Evolutionary conservation across 345 rosid genomes (phyloP).

Genomic region (Gossypium australe): DNA sequence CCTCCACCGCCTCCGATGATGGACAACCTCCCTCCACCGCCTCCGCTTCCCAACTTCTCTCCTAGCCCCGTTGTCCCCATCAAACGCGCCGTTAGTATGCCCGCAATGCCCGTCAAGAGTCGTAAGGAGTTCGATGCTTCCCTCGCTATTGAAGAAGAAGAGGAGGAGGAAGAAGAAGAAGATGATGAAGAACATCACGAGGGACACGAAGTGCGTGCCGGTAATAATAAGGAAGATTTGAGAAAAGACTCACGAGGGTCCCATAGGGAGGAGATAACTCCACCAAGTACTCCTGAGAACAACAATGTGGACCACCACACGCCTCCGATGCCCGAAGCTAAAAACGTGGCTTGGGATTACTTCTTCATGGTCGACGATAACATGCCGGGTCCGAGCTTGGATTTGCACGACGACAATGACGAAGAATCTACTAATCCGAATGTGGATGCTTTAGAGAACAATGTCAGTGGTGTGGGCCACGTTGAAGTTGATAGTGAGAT

Average conservation of each 20-base stretch:
- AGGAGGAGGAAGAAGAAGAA: slow-evolving; percentile 29
- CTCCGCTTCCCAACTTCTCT: slow-evolving; percentile 69
- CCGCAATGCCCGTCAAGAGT: slow-evolving; percentile 34
- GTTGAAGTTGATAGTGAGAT: slow-evolving; percentile 21
- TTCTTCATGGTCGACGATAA: slow-evolving; percentile 51
- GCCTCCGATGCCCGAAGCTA: slow-evolving; percentile 45
- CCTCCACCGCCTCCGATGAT: slow-evolving; percentile 59
- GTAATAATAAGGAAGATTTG: slow-evolving; percentile 13
- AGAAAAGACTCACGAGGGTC: slow-evolving; percentile 29
- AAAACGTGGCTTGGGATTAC: slow-evolving; percentile 57
- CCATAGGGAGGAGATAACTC: slow-evolving; percentile 27
- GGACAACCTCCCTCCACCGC: slow-evolving; percentile 63
- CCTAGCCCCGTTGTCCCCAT: slow-evolving; percentile 71
- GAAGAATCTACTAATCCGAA: slow-evolving; percentile 21
- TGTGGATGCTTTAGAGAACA: slow-evolving; percentile 19
- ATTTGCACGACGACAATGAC: slow-evolving; percentile 26
- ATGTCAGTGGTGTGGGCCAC: slow-evolving; percentile 18
- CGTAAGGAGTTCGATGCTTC: slow-evolving; percentile 34
- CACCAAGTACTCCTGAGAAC: slow-evolving; percentile 33
- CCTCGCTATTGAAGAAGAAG: slow-evolving; percentile 48
- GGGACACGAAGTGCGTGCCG: slow-evolving; percentile 15
- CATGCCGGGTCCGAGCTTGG: slow-evolving; percentile 57
- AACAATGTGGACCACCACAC: slow-evolving; percentile 20
- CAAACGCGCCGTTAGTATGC: slow-evolving; percentile 67
- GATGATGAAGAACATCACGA: neutral